A percentile compares a stretch with the other conserved stretches of the same genome.
Conservation (phyloP, 257 asterid genomes). For the Salvia hispanica region DNA sequence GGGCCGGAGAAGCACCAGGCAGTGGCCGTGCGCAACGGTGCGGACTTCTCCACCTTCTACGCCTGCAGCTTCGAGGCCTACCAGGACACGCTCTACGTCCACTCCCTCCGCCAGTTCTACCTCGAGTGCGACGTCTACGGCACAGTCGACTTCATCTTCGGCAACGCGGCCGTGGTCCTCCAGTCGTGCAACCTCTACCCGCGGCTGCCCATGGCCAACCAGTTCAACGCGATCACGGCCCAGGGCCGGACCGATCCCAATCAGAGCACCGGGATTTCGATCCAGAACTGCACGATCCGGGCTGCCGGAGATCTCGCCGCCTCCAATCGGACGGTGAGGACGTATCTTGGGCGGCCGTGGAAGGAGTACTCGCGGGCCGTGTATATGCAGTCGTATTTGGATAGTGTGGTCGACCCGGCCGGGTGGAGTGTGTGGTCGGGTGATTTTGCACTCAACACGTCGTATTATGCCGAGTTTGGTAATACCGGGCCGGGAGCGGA, state of each 20-base stretch:
- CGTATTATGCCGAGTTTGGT: conserved; percentile 62
- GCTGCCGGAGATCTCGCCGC: conserved; percentile 56
- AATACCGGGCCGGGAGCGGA: conserved; percentile 68
- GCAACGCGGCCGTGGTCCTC: conserved; percentile 66
- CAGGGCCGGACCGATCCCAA: conserved; percentile 76
- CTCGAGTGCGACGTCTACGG: conserved; percentile 68
- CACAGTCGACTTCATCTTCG: conserved; percentile 84
- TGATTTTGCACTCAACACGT: conserved; percentile 65
- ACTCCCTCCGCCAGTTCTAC: conserved; percentile 80
- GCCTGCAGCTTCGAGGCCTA: conserved; percentile 79
- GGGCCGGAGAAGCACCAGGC: conserved; percentile 83
- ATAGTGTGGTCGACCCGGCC: conserved; percentile 36
- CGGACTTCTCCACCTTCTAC: conserved; percentile 74
- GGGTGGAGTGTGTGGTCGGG: conserved; percentile 79
- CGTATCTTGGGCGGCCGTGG: conserved; percentile 86
- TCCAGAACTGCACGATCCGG: conserved; percentile 56
- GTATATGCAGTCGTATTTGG: conserved; percentile 55
- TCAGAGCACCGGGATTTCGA: conserved; percentile 76
- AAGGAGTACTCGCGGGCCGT: conserved; percentile 67
- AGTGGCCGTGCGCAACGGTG: conserved; percentile 71
- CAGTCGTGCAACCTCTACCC: conserved; percentile 70
- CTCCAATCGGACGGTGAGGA: conserved; percentile 27
- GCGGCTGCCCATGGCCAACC: conserved; percentile 55
- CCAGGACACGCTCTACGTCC: conserved; percentile 72
- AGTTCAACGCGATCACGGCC: conserved; percentile 73